Base-by-base conservation (phyloP, 164 flowering plant genomes). In the Houttuynia cordata region DNA sequence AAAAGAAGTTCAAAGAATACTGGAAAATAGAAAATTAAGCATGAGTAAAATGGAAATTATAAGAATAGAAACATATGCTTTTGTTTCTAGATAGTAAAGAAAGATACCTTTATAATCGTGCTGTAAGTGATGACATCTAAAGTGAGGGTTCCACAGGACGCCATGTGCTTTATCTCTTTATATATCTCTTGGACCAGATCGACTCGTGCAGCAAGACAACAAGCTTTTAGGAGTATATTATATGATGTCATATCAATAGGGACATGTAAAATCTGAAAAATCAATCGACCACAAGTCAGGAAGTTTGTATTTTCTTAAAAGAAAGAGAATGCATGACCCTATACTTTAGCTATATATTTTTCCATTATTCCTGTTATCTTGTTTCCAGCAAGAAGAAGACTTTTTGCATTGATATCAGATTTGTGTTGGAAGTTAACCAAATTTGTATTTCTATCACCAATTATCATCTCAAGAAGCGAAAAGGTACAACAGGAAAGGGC, bases 41-140 rank as follows among this genome's bases (percentile, higher is more conserved):
- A 30, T 19, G 21, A 1, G 19, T 37, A 53, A 52, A 47, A 23
- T 52, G 40, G 49, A 25, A 34, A 10, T 20, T 34, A 37, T 37
- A 24, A 22, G 40, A 53, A 62, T 39, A 53, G 25, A 45, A 58
- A n/a, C 2, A 12, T 49, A 60, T 18, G 25, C 60, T 21, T 47
- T 25, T 42, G 51, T 17, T 50, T n/a, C 21, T 37, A 54, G 3
- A 21, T 23, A 30, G 47, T 39, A 15, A 19, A 37, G 17, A 18
- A 22, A 58, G n/a, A 10, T 53, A 91, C 97, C 96, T 91, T 91
- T 41, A 85, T 77, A 21, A 86, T 83, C 34, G 96, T 91, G 78
- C 96, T 83, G 76, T 91, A 91, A 20, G 96, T 91, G 76, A 85
- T 80, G 47, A 85, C 81, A 73, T 91, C 96, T 72, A 91, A 67